Base-by-base conservation (phyloP, 306 rosid species). In the Purshia tridentata region DNA sequence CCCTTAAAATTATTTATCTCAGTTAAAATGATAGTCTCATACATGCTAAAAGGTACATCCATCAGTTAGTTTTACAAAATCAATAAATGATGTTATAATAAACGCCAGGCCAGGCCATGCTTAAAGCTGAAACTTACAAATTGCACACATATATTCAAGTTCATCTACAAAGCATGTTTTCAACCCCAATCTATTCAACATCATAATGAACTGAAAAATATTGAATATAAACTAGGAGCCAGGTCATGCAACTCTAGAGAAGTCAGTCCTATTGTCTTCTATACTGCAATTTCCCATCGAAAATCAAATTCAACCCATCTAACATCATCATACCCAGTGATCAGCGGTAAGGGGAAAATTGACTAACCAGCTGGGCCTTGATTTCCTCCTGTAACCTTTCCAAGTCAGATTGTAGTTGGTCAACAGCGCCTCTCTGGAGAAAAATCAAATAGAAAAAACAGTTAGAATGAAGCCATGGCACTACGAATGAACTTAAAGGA, bases 321-420 rank as follows among this genome's bases (percentile, higher is more conserved):
- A 29, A 29, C 35, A 29, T 29, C 35, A 29, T 3, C 35, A 29
- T 29, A 29, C 2, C 35, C 35, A 72, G 46, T 55, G 35, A 55
- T 35, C 20, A 42, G 75, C 67, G 55, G 64, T 9, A 57, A 76
- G 60, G 49, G 68, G 35, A 59, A 55, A 23, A 73, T 40, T 29
- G 63, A 77, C 73, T 65, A 83, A 95, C 99, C 97, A 90, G 76
- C 22, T 73, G 92, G 2, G 84, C 86, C 81, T 86, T 91, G 87
- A 91, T 88, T 73, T 86, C 98, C 79, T 82, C 85, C 75, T 84
- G 90, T 62, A 95, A 81, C 76, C 1, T 75, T 81, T 90, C 98
- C 96, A 95, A 82, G 76, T 91, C 99, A 47, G 83, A 88, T 83
- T 86, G 86, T 79, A 95, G 88, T 74, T 95, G 96, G 80, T 92